phyloP scores from a whole-genome alignment of 2,329 filamentous ascomycete species.

The Beauveria sp. region DNA sequence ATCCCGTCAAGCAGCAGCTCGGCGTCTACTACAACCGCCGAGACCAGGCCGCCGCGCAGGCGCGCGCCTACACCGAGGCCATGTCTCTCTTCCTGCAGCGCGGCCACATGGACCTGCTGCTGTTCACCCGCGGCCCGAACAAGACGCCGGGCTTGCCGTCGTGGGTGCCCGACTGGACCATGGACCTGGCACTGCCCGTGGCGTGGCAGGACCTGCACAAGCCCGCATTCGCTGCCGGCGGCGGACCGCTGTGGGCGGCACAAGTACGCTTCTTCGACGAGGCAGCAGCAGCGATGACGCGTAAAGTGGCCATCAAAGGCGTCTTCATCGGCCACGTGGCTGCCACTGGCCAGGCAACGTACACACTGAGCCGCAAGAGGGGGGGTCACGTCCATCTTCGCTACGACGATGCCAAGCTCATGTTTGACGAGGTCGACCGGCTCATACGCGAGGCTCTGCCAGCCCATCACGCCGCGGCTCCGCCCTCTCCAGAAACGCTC shows the following conservation, averaged over 20 bases:
- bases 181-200: conserved; percentile 19
- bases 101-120: conserved; percentile 20
- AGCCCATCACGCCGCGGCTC: background rate
- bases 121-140: conserved; percentile 23
- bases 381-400: conserved; percentile 14
- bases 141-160: conserved; percentile 19
- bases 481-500: background rate
- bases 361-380: background rate
- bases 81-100: conserved; percentile 17
- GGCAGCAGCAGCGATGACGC: background rate
- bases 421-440: conserved; percentile 20
- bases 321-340: background rate
- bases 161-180: conserved; percentile 29
- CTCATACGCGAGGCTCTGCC: conserved; percentile 12
- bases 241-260: background rate
- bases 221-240: conserved; percentile 20
- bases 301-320: background rate
- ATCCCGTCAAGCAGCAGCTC: conserved; percentile 11
- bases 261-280: conserved; percentile 6
- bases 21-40: conserved; percentile 14
- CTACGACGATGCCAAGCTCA: conserved; percentile 15
- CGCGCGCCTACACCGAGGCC: conserved; percentile 16
- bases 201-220: conserved; percentile 18
- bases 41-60: conserved; percentile 2
- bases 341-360: background rate